Evolutionary conservation across 176 grass and related monocot genomes (phyloP).

Genomic region (Panicum miliaceum): DNA sequence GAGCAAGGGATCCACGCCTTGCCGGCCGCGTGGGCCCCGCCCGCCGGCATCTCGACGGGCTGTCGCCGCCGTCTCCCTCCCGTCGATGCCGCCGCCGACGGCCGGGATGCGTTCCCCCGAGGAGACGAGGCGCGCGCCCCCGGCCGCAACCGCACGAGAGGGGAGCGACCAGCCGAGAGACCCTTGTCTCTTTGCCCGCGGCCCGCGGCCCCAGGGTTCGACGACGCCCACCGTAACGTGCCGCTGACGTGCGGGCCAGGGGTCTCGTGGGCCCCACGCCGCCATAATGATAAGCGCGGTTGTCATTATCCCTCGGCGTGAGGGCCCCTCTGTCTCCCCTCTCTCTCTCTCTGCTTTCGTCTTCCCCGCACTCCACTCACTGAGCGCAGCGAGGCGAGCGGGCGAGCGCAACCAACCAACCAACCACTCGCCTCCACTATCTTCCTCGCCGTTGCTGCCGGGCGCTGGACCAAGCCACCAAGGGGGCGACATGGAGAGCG

Average conservation of each 20-base stretch:
- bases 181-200: slow-evolving; percentile 11
- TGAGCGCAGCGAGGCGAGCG: neutral
- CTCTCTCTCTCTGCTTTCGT: neutral
- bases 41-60: slow-evolving; percentile 34
- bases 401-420: neutral
- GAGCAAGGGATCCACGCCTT: slow-evolving; percentile 44
- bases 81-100: neutral
- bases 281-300: neutral
- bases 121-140: neutral
- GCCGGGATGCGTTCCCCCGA: neutral
- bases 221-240: neutral
- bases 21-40: slow-evolving; percentile 36
- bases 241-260: slow-evolving; percentile 3
- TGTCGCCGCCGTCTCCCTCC: neutral
- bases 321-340: neutral
- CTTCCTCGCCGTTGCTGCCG: slow-evolving; percentile 25
- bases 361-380: neutral
- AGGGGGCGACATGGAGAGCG: slow-evolving; percentile 38
- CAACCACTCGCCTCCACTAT: no score
- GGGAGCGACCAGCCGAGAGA: neutral
- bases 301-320: slow-evolving; percentile 25
- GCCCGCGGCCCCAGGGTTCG: neutral
- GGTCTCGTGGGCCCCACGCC: neutral
- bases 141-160: neutral
- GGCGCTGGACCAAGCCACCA: slow-evolving; percentile 14